Evolutionary conservation across 352 stramenopile genomes (phyloP), one percentile per base, ranked within the genome.

Genomic region (Phytophthora constricta): DNA sequence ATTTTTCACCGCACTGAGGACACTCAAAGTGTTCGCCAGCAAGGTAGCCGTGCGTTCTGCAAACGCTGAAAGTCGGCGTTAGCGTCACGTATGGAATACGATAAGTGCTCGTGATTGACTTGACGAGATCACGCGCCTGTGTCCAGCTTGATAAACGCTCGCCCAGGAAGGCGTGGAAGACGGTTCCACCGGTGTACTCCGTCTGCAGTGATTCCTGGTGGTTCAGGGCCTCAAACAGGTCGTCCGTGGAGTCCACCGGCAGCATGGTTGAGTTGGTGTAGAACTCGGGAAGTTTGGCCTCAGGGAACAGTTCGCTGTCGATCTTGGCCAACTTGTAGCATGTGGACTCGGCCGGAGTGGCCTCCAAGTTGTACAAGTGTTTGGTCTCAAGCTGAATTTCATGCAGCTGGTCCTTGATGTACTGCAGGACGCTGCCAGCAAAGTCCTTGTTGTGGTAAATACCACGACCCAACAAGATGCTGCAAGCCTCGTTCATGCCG

Each of bases 231-330:
- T 75, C 62, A 17, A 75, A 71, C 62, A 75, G 27, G 41, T 75
- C 67, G 55, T 68, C 67, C 0, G 67, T 75, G 14, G 67, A 60
- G 56, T 75, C 67, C 5, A 75, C 67, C 23, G 67, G 67, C 42
- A 75, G 56, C 67, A 75, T 75, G 17, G 67, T 75, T 9, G 67
- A 75, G 49, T 75, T 75, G 5, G 67, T 75, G 62, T 75, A 75
- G 34, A 75, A 68, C 28, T 75, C 67, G 5, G 67, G 67, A 2
- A 75, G 34, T 1, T 70, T 62, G 22, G 49, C 55, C 2, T 60
- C 31, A 4, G 61, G 56, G 37, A 75, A 75, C 42, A 75, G 27
- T 45, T 75, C 62, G 27, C 65, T 58, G 33, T 75, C 67, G 5
- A 66, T 71, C n/a, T 66, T 70, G 1, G 67, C 67, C 19, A 75